Conservation (phyloP, 805 yeast species). For the Kazachstania bromeliacearum region DNA sequence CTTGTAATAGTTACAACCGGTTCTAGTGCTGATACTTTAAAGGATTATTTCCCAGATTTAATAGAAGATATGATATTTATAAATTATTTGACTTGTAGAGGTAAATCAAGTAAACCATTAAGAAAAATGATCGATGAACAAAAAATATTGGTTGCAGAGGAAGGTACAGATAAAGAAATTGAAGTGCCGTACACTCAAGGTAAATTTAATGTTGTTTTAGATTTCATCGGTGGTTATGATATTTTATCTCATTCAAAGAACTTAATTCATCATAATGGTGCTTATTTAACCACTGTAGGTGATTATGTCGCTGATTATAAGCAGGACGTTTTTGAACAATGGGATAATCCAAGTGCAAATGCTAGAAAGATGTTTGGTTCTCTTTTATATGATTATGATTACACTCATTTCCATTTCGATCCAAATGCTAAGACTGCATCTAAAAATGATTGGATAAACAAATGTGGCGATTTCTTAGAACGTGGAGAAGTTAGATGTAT, state of each 20-base stretch:
- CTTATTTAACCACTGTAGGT: conserved; percentile 55
- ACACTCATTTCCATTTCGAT: conserved; percentile 30
- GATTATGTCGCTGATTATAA: conserved; percentile 39
- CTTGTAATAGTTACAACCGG: conserved; percentile 54
- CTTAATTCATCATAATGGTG: conserved; percentile 40
- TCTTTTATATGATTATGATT: conserved; percentile 30
- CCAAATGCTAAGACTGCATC: conserved; percentile 22
- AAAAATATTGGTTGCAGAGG: conserved; percentile 28
- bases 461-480: conserved; percentile 38
- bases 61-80: conserved; percentile 33
- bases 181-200: conserved; percentile 29
- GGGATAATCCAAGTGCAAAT: conserved; percentile 30
- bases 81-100: conserved; percentile 26
- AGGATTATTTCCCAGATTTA: conserved; percentile 31
- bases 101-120: conserved; percentile 26
- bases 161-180: conserved; percentile 19
- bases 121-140: conserved; percentile 27
- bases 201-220: conserved; percentile 57
- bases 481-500: conserved; percentile 38
- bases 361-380: conserved; percentile 31
- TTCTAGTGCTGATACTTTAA: conserved; percentile 37
- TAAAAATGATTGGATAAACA: conserved; percentile 33
- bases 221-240: conserved; percentile 59
- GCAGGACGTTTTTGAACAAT: conserved; percentile 29
- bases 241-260: conserved; percentile 36